Evolutionary conservation across 2,329 filamentous ascomycete species (phyloP).

Genomic region (Grosmannia penicillata): DNA sequence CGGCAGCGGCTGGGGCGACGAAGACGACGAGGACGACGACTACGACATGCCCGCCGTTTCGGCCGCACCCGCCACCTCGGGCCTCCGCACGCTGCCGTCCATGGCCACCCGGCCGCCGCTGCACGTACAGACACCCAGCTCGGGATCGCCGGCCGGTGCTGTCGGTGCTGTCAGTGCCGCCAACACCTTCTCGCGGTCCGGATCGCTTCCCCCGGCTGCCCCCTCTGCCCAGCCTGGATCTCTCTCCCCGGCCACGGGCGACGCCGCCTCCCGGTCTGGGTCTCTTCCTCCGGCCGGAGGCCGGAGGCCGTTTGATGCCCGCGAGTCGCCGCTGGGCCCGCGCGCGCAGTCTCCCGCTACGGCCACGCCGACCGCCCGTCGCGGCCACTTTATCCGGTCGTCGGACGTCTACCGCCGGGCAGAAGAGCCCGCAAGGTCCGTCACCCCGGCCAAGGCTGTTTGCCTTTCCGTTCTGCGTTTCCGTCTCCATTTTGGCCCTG

Average conservation of each 20-base stretch:
- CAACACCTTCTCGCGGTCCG: no score
- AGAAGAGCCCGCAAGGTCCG: not conserved
- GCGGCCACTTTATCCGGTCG: constrained; percentile 53
- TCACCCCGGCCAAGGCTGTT: not conserved
- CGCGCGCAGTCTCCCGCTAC: constrained; percentile 12
- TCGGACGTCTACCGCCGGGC: constrained; percentile 64
- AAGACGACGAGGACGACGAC: constrained; percentile 47
- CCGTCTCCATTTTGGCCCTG: not conserved
- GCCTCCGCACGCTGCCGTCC: constrained; percentile 2
- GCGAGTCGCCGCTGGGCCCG: constrained; percentile 23
- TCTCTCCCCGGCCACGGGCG: constrained; percentile 16
- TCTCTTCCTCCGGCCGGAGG: no score
- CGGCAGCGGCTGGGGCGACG: constrained; percentile 83
- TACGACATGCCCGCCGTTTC: constrained; percentile 21
- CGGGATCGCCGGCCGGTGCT: constrained; percentile 4
- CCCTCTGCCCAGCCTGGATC: no score
- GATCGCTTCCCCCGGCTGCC: constrained; percentile 16
- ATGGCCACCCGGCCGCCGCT: not conserved
- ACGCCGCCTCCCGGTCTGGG: not conserved
- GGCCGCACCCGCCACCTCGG: not conserved
- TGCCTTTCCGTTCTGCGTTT: not conserved
- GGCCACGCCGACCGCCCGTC: constrained; percentile 22
- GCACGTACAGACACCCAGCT: not conserved
- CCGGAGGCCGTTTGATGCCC: no score
- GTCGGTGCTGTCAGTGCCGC: no score